Evolutionary conservation across 805 yeast species (phyloP), one percentile per base, ranked within the genome.

Genomic region (Candida hungchunana): DNA sequence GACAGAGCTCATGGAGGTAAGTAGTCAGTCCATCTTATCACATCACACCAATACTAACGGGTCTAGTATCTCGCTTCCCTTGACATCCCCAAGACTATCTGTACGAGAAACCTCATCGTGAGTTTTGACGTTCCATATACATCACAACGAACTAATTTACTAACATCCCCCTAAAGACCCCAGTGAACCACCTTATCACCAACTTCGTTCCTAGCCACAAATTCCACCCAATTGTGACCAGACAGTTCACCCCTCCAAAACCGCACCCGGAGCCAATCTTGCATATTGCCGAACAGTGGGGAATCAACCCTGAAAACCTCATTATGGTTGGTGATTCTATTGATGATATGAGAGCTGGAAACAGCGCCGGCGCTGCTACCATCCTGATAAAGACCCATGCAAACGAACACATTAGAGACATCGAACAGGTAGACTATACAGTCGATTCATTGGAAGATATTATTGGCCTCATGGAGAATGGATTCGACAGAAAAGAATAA

Each of bases 311-410:
- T 0, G 45, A 56, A 13, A 62, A 71, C 26, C 43, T 80, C 20
- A 51, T 79, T 6, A 81, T 81, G 88, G 82, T 81, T 12, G 89
- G 89, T 10, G 88, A 81, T 51, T 80, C 87, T 0, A 56, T 64
- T 26, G 88, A 81, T 55, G 89, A 81, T 49, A 75, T 81, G 77
- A 58, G 48, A 27, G 74, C 83, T 20, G 88, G 86, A 4, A 53
- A 64, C 20, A 46, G 60, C n/a, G 87, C 88, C 1, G 87, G 87
- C 0, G 71, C 74, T 28, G 61, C 69, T 3, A 71, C 85, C 1
- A 62, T 79, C 4, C 58, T 81, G 34, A 56, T 81, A 27, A 67
- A 63, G 29, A 75, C 76, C 42, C 66, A 66, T 18, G 73, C 67
- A 22, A 81, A 81, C 44, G 59, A 48, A 3, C 64, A 67, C 31